Evolutionary conservation across 345 rosid genomes (phyloP), one percentile per base, ranked within the genome.

Genomic region (Erodium maritimum): DNA sequence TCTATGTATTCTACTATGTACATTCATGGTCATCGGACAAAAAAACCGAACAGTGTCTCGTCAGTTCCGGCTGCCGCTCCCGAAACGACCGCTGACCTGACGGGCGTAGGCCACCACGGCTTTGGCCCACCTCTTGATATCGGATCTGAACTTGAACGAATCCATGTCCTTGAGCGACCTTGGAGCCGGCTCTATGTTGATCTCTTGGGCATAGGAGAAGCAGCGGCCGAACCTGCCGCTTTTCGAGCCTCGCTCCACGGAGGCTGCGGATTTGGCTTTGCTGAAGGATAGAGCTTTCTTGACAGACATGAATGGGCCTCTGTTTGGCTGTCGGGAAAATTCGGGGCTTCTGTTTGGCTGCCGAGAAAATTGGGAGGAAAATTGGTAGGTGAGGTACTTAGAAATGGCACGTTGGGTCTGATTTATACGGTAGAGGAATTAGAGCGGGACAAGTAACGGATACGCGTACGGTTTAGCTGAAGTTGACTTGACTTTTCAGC

Each of bases 51-150:
- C 3, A 25, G 3, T 7, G 3, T 7, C 7, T 51, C 21, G 2
- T 17, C 19, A 5, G n/a, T 53, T 18, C 54, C 13, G 21, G 14
- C 22, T 11, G 34, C 19, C 21, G 62, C 73, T 69, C 12, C 75
- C 74, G 54, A 84, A 54, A 9, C 65, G 54, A 12, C 79, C 71
- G 42, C 95, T 88, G 54, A 88, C 82, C 71, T 91, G 96, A 34
- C 95, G 88, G 58, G 89, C 96, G 25, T 84, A 83, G 2, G 70
- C 73, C 5, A 68, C 98, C 0, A 88, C 94, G 55, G 84, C 82
- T 71, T 81, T 88, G 9, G 96, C 87, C 98, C 98, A 91, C 65
- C 83, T 85, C 45, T 46, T 71, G 56, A 91, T 91, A 61, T 80
- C 95, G 6, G 24, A 73, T 78, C 88, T 88, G 33, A 91, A 64